Evolutionary conservation across 2,329 filamentous ascomycete genomes (phyloP).

Genomic region (Monascus ruber): DNA sequence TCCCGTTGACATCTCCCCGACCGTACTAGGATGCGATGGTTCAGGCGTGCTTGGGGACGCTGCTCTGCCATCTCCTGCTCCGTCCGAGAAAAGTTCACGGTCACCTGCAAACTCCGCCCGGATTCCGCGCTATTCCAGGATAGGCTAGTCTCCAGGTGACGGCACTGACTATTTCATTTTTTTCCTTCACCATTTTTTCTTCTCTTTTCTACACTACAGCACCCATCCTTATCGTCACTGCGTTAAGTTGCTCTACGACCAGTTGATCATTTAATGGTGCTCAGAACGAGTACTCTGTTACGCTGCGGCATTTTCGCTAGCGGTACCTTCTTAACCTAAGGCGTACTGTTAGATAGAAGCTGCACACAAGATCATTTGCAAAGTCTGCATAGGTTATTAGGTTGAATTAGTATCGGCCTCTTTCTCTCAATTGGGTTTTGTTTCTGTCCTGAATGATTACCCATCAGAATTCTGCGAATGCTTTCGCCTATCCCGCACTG

Average conservation of each 20-base stretch:
- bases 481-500: too few species aligned
- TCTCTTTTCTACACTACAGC: conserved; percentile 47
- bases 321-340: conserved; percentile 71
- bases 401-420: too few species aligned
- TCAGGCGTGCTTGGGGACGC: background rate
- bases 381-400: too few species aligned
- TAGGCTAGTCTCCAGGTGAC: conserved; percentile 16
- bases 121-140: conserved; percentile 14
- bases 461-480: too few species aligned
- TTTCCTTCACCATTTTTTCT: conserved; percentile 14
- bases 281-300: conserved; percentile 51
- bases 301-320: conserved; percentile 92
- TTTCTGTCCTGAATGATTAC: too few species aligned
- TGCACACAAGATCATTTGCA: conserved; percentile 53
- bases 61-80: background rate
- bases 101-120: conserved; percentile 13
- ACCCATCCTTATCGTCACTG: conserved; percentile 93
- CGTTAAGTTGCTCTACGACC: conserved; percentile 55
- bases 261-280: conserved; percentile 89
- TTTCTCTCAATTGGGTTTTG: too few species aligned
- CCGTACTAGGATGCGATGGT: conserved; percentile 9
- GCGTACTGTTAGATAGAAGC: conserved; percentile 95
- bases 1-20: conserved; percentile 27
- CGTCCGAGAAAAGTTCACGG: conserved; percentile 27
- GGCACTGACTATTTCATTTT: conserved; percentile 9